Conservation (phyloP, 495 filamentous ascomycete genomes). For the Hypoxylon trugodes region DNA sequence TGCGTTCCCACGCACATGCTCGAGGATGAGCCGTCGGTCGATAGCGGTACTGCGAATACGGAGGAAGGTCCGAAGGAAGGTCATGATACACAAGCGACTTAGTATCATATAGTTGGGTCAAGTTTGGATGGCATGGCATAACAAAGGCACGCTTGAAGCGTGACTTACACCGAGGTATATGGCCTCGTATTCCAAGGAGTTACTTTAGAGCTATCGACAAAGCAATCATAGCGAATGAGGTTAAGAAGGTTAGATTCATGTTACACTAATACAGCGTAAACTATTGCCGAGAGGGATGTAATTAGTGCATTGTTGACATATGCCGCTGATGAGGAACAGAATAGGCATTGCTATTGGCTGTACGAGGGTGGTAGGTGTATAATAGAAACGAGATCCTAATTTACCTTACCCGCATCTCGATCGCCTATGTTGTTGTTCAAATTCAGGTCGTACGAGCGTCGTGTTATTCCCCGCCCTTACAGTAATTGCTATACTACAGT, state of each 20-base stretch:
- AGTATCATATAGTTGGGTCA: slow-evolving; percentile 3
- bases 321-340: not conserved
- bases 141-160: too few species aligned
- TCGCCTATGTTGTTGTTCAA: too few species aligned
- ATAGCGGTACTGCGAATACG: not conserved
- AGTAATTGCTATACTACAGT: too few species aligned
- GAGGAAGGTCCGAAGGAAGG: not conserved
- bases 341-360: slow-evolving; percentile 3
- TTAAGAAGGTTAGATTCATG: not conserved
- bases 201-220: not conserved
- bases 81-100: not conserved
- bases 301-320: not conserved
- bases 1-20: slow-evolving; percentile 36
- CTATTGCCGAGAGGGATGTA: not conserved
- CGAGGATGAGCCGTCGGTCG: slow-evolving; percentile 22
- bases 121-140: too few species aligned
- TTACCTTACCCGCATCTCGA: not conserved
- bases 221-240: not conserved
- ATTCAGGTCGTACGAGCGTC: too few species aligned
- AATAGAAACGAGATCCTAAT: slow-evolving; percentile 2
- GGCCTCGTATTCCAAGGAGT: too few species aligned
- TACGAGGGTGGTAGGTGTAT: not conserved
- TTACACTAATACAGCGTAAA: not conserved
- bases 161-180: too few species aligned
- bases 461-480: too few species aligned